Evolutionary conservation across 208 protist genomes (phyloP), one percentile per base, ranked within the genome.

Genomic region (Trichomonas vaginalis): DNA sequence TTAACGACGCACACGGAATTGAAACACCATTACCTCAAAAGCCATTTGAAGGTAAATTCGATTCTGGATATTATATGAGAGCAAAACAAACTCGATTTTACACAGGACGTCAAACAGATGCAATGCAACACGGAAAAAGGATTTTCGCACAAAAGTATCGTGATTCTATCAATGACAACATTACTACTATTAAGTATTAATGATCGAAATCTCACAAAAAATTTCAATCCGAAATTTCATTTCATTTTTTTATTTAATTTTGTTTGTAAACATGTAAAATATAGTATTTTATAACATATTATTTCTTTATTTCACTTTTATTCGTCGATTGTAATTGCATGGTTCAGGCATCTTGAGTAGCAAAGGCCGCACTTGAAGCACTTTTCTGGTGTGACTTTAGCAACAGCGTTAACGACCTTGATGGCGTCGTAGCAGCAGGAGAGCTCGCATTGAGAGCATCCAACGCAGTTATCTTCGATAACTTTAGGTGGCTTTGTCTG

Each of bases 301-400:
- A 70, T 70, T 8, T 70, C n/a, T 27, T 12, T n/a, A 70, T 32
- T 70, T 8, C n/a, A 70, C 21, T 70, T 45, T 88, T 47, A 88
- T 88, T 40, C 82, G 42, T 92, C 15, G 21, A 92, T 48, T 48
- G 86, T 51, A 2, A 92, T 92, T 92, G 86, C 86, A 14, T 39
- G 23, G 0, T 42, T 56, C 45, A 45, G 86, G 45, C 86, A 92
- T 21, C 86, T 9, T 48, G 45, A 39, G 45, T 92, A 92, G 37
- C 86, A 92, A 45, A 92, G 86, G 27, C 86, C 86, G 45, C 86
- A 92, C 35, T 45, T 92, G 45, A 92, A 92, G 86, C 86, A 92
- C 17, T 56, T 48, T 0, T 51, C 45, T 35, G 15, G 1, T 39
- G 48, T 21, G 37, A 42, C 42, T 37, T n/a, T 17, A n/a, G 37